These are phyloP conservation scores for Sphagnum tenellum DNA, from an alignment of 225 moss, liverwort and hornwort genomes.

Conservation along the genomic window DNA sequence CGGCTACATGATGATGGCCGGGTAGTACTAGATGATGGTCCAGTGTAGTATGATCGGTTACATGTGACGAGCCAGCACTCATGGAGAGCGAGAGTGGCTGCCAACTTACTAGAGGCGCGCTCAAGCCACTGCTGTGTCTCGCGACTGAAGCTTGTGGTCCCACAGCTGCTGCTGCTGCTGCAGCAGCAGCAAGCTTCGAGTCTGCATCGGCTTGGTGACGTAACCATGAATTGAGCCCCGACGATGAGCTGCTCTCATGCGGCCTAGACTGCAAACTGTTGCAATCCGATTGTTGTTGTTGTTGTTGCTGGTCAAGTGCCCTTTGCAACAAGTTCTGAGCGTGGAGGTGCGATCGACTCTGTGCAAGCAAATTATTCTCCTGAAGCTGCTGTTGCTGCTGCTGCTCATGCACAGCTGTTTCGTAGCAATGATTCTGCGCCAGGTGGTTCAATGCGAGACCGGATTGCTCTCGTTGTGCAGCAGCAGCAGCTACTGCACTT, in stretches of 20 bases:
- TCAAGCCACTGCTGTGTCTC: too few relatives aligned
- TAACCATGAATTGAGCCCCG: too few relatives aligned
- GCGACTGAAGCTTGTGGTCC: too few relatives aligned
- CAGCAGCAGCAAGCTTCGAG: too few relatives aligned
- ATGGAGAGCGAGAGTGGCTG: slow-evolving; percentile 89
- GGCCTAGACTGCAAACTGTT: too few relatives aligned
- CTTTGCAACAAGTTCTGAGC: slow-evolving; percentile 61
- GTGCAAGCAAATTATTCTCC: slow-evolving; percentile 22
- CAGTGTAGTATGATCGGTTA: too few relatives aligned
- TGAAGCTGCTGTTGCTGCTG: slow-evolving; percentile 37
- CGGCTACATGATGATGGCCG: slow-evolving; percentile 40
- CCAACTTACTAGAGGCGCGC: slow-evolving; percentile 33
- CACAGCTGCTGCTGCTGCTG: too few relatives aligned
- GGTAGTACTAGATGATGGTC: too few relatives aligned
- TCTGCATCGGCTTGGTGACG: too few relatives aligned
- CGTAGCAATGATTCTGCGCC: slow-evolving; percentile 31
- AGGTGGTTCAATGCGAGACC: slow-evolving; percentile 23
- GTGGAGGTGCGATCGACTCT: slow-evolving; percentile 47
- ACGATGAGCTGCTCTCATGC: too few relatives aligned
- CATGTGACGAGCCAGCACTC: slow-evolving; percentile 30
- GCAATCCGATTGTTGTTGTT: slow-evolving; percentile 3
- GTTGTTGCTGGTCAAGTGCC: slow-evolving; percentile 58
- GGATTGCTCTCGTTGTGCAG: slow-evolving; percentile 31
- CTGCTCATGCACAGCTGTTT: slow-evolving; percentile 24
- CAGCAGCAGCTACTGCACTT: slow-evolving; percentile 15